Percentiles rank a stretch among this genome's conserved stretches.
phyloP scores from a whole-genome alignment of 192 early-diverging fungal genomes.

The Entomortierella beljakovae region DNA sequence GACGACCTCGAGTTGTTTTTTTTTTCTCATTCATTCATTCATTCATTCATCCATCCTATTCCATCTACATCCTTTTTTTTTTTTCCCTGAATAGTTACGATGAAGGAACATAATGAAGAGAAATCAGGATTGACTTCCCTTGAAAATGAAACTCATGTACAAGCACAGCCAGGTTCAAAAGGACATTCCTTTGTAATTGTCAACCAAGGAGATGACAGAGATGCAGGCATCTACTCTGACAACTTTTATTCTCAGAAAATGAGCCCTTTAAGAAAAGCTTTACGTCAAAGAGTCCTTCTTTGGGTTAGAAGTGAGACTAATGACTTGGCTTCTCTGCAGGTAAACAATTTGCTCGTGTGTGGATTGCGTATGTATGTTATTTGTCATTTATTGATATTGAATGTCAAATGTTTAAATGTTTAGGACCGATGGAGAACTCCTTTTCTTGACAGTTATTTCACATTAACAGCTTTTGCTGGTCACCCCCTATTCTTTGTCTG shows the following conservation, averaged over 20 bases:
- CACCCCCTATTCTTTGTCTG: slow-evolving; percentile 90
- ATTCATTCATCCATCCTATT: too few species aligned
- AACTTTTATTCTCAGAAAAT: slow-evolving; percentile 60
- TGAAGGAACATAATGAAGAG: slow-evolving; percentile 7
- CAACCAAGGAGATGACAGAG: slow-evolving; percentile 52
- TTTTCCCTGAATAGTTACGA: too few species aligned
- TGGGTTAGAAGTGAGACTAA: slow-evolving; percentile 59
- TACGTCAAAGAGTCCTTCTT: slow-evolving; percentile 58
- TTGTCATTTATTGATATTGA: background rate
- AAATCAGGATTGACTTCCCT: background rate
- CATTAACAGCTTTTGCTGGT: slow-evolving; percentile 83
- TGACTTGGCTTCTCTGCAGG: slow-evolving; percentile 60
- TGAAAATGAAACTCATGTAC: background rate
- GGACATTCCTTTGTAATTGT: slow-evolving; percentile 38
- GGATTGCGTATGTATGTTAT: background rate
- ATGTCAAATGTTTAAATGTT: too few species aligned
- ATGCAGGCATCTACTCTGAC: slow-evolving; percentile 65
- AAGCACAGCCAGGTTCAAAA: background rate
- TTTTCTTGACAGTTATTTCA: slow-evolving; percentile 70
- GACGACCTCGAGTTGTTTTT: too few species aligned
- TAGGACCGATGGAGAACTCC: slow-evolving; percentile 61
- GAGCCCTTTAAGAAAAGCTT: slow-evolving; percentile 44
- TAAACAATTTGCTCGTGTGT: slow-evolving; percentile 16
- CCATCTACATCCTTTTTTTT: too few species aligned
- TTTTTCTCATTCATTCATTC: too few species aligned